These are phyloP conservation scores for Strobilomyces confusus DNA, from an alignment of 768 basidiomycete genomes.

Conservation along the genomic window DNA sequence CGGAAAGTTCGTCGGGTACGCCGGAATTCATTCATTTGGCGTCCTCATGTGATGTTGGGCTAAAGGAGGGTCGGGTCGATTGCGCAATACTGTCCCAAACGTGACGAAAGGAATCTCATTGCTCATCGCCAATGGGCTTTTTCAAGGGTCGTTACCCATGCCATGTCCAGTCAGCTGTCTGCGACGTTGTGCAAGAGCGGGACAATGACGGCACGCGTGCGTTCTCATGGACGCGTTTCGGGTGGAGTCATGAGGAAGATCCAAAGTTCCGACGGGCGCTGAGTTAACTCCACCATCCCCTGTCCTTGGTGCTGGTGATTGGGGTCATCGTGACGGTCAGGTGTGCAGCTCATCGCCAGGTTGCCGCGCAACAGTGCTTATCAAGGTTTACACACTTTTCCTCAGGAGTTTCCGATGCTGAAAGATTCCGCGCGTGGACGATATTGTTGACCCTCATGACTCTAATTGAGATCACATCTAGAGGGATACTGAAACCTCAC, in stretches of 20 bases:
- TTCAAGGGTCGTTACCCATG: not conserved
- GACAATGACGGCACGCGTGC: not conserved
- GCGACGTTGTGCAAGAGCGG: not conserved
- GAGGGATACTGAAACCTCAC: too few relatives aligned
- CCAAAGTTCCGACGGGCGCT: not conserved
- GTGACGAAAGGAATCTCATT: not conserved
- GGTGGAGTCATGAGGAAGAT: not conserved
- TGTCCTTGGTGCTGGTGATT: too few relatives aligned
- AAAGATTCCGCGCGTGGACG: not conserved
- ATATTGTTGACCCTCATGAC: not conserved
- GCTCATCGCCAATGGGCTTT: too few relatives aligned
- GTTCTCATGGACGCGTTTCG: not conserved
- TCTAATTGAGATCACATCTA: too few relatives aligned
- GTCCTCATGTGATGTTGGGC: not conserved
- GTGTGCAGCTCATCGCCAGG: too few relatives aligned
- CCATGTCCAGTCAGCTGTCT: not conserved
- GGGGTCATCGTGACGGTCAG: too few relatives aligned
- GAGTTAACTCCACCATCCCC: too few relatives aligned
- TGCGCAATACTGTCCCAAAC: not conserved
- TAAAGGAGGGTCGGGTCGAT: too few relatives aligned
- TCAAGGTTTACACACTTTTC: not conserved
- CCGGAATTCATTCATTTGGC: not conserved
- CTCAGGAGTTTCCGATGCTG: not conserved
- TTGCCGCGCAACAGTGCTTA: not conserved
- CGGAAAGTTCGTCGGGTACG: not conserved